Percentiles rank a stretch among this genome's conserved stretches.
Evolutionary conservation across 352 stramenopile species (phyloP).

Genomic region (Globisporangium carolinianum): DNA sequence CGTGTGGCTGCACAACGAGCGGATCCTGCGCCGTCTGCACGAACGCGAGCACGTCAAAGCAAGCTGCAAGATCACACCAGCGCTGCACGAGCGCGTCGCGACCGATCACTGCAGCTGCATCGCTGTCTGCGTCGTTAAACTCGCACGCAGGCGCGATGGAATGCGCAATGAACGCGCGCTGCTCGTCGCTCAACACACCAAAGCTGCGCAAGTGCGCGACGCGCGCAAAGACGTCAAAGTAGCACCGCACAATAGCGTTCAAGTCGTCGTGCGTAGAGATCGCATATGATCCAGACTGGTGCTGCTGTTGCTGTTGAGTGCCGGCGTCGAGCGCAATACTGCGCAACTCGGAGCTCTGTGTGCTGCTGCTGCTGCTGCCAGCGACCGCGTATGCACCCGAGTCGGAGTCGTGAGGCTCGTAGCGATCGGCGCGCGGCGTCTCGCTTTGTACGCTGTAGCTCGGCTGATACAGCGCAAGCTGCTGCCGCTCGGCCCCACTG

Average conservation of each 20-base stretch:
- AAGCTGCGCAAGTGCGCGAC: neutral
- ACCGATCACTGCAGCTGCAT: neutral
- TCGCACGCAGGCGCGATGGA: neutral
- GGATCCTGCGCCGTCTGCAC: neutral
- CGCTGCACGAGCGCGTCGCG: conserved; percentile 8
- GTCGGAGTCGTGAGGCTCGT: conserved; percentile 7
- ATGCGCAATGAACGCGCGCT: conserved; percentile 15
- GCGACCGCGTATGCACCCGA: neutral
- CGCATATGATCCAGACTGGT: too few species aligned
- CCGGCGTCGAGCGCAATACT: too few species aligned
- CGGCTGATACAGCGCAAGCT: too few species aligned
- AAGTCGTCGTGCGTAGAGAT: too few species aligned
- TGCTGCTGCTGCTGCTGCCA: neutral
- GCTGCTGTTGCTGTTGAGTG: neutral
- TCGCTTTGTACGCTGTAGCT: too few species aligned
- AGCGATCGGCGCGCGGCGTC: neutral
- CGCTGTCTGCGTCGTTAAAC: neutral
- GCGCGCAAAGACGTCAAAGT: conserved; percentile 9
- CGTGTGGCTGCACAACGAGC: neutral
- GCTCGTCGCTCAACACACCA: neutral
- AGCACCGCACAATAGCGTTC: neutral
- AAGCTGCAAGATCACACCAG: conserved; percentile 12
- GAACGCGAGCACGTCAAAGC: conserved; percentile 12
- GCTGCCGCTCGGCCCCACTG: neutral
- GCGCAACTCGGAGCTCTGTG: too few species aligned